Conservation (phyloP, 805 yeast genomes). For the Myxozyma vanderwaltii region DNA sequence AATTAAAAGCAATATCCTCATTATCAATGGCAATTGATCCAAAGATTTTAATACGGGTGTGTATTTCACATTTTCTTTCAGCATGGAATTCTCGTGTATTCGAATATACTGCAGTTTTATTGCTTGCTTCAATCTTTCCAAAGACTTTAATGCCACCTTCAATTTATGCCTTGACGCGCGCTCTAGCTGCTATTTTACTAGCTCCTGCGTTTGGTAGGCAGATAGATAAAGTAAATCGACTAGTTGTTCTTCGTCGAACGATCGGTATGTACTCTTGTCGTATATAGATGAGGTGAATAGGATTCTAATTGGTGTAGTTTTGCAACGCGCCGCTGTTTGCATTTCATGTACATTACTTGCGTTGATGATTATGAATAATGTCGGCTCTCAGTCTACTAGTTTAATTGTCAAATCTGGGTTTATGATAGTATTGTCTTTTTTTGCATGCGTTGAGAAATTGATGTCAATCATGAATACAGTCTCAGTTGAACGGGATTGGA, state of each 20-base stretch:
- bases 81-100: constrained; percentile 48
- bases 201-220: constrained; percentile 40
- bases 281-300: background rate
- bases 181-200: constrained; percentile 40
- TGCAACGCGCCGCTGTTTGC: constrained; percentile 41
- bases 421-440: constrained; percentile 35
- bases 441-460: constrained; percentile 45
- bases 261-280: constrained; percentile 32
- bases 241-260: constrained; percentile 42
- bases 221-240: constrained; percentile 41
- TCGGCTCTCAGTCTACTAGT: constrained; percentile 1
- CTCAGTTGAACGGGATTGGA: constrained; percentile 49
- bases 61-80: constrained; percentile 44
- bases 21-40: constrained; percentile 16
- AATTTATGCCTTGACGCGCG: constrained; percentile 43
- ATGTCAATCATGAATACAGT: constrained; percentile 44
- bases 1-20: no score
- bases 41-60: constrained; percentile 15
- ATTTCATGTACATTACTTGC: constrained; percentile 37
- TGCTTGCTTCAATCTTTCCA: constrained; percentile 44
- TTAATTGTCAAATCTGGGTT: constrained; percentile 17
- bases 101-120: constrained; percentile 46
- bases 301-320: constrained; percentile 15
- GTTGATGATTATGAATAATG: constrained; percentile 25
- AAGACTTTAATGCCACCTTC: constrained; percentile 45